Evolutionary conservation across 805 yeast species (phyloP).

Genomic region (Isabelozyma rhagii): DNA sequence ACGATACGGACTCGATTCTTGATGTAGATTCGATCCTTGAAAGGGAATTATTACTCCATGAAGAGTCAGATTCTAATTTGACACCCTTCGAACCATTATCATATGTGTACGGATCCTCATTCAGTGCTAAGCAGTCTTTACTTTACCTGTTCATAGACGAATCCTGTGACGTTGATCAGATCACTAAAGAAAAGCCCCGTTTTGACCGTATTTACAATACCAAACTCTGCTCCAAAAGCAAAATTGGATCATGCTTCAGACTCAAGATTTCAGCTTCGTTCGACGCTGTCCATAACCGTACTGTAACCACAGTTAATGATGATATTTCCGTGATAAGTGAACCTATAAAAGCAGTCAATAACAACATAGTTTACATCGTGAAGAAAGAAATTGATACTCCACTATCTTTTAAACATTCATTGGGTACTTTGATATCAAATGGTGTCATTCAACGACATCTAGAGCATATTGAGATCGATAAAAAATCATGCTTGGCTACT

Average conservation of each 20-base stretch:
- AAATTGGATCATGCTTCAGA: constrained; percentile 57
- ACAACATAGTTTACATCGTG: constrained; percentile 60
- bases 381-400: constrained; percentile 65
- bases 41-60: no score
- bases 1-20: not conserved
- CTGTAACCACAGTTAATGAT: constrained; percentile 49
- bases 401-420: constrained; percentile 55
- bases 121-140: constrained; percentile 32
- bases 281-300: constrained; percentile 2
- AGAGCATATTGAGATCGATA: constrained; percentile 31
- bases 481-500: constrained; percentile 57
- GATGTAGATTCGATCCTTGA: not conserved
- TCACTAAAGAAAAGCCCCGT: not conserved
- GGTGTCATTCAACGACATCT: constrained; percentile 25
- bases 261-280: constrained; percentile 30
- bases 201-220: constrained; percentile 43
- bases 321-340: constrained; percentile 43
- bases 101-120: constrained; percentile 9
- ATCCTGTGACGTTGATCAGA: constrained; percentile 27
- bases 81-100: constrained; percentile 10
- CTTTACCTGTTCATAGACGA: constrained; percentile 66
- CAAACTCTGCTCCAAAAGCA: constrained; percentile 52
- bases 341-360: constrained; percentile 52
- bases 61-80: not conserved
- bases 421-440: constrained; percentile 45